A percentile compares a stretch with the other conserved stretches of the same genome.
Evolutionary conservation across 441 rosid species (phyloP).

Genomic region (Biscutella laevigata): DNA sequence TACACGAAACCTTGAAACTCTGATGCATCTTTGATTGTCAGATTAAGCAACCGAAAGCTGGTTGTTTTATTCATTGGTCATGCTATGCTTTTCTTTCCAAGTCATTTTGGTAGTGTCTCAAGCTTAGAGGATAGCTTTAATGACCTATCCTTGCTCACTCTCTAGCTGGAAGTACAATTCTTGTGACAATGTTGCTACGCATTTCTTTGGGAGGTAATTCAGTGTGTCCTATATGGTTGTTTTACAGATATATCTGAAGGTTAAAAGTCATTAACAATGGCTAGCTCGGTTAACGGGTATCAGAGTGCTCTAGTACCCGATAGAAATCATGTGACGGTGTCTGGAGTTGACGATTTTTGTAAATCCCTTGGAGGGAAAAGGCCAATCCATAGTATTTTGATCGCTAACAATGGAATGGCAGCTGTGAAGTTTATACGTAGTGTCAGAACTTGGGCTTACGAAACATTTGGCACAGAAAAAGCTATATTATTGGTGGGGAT

Average conservation of each 20-base stretch:
- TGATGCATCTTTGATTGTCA: neutral
- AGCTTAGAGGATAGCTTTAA: neutral
- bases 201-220: neutral
- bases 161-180: neutral
- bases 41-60: neutral
- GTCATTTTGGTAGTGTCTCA: neutral
- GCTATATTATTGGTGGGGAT: constrained; percentile 95
- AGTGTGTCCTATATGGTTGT: constrained; percentile 16
- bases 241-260: constrained; percentile 61
- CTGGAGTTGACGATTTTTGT: constrained; percentile 78
- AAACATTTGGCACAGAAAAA: constrained; percentile 93
- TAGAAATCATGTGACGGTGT: constrained; percentile 51
- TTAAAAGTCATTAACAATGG: constrained; percentile 39
- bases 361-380: constrained; percentile 72
- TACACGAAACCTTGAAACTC: neutral
- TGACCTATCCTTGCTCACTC: neutral
- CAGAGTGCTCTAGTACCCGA: constrained; percentile 44
- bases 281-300: constrained; percentile 45
- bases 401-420: constrained; percentile 99
- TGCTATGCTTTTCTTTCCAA: neutral
- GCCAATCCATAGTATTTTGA: constrained; percentile 86
- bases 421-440: constrained; percentile 99
- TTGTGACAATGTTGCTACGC: neutral
- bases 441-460: constrained; percentile 95
- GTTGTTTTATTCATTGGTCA: neutral